Base-by-base conservation (phyloP, 345 rosid species). In the Lumnitzera racemosa region DNA sequence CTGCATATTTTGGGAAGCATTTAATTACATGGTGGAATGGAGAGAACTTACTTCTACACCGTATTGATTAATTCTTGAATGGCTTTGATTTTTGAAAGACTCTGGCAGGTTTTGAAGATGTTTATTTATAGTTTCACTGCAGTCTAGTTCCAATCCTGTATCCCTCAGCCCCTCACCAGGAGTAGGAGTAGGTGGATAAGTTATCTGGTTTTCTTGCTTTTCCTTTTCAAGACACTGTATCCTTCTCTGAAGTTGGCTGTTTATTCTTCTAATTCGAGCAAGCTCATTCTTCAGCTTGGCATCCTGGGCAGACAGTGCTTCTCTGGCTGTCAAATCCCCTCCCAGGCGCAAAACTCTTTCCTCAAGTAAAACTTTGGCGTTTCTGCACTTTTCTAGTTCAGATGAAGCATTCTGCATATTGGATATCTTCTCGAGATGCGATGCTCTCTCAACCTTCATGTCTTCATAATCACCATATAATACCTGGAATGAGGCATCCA, bases 261-360 rank as follows among this genome's bases (percentile, higher is more conserved):
- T 79, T 59, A 71, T 72, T 64, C 80, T 83, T 72, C 76, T 81
- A 20, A 72, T 64, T 62, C 75, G 74, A n/a, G 89, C 77, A 57
- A 86, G 76, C 78, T 83, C 87, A 41, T 78, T 83, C 61, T 77
- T 83, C 51, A 83, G 68, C 54, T 73, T 71, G 46, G 82, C 83
- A 53, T 81, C 84, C 64, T 79, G 81, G 36, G 71, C 64, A 25
- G 74, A 80, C 61, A 74, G 12, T 67, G 87, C 87, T 70, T 81
- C 87, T 74, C 70, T 74, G 61, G 89, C 88, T 25, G 82, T 76
- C 76, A 86, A 72, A 71, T 86, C 89, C 24, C 88, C 87, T 67
- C 79, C 77, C 54, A 86, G 76, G 64, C 89, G 69, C 36, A 83
- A 66, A 64, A 86, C 74, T 70, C 80, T 83, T 73, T 86, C 89